Conservation (phyloP, 129 eudicot genomes). For the Chrysanthemum lavandulifolium region DNA sequence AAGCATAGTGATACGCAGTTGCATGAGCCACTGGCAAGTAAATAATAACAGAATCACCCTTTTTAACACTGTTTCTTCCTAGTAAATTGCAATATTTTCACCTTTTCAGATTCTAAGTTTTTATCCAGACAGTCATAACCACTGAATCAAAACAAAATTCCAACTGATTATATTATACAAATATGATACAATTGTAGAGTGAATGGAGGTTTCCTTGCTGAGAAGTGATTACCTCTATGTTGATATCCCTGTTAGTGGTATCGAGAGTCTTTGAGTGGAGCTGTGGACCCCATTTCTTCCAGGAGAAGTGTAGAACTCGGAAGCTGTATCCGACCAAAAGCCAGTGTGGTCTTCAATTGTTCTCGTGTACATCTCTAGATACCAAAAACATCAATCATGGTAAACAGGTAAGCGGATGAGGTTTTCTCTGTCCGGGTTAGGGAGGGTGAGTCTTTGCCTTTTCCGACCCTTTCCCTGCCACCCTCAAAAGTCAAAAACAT, state of each 20-base stretch:
- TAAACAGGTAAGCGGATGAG: not conserved
- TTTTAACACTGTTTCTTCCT: constrained; percentile 87
- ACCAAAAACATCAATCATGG: constrained; percentile 32
- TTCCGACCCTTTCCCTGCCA: no score
- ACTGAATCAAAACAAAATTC: no score
- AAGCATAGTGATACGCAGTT: constrained; percentile 89
- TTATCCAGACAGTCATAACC: constrained; percentile 81
- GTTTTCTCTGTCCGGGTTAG: no score
- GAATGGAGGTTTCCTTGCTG: not conserved
- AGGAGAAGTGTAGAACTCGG: constrained; percentile 48
- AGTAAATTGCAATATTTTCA: constrained; percentile 69
- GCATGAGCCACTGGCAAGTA: constrained; percentile 93
- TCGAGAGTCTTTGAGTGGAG: constrained; percentile 73
- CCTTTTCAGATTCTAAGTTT: constrained; percentile 69
- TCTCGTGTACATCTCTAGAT: constrained; percentile 77
- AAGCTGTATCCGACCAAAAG: constrained; percentile 90
- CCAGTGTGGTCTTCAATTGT: constrained; percentile 83
- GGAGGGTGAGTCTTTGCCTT: no score
- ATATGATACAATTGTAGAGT: not conserved
- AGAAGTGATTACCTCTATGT: constrained; percentile 48
- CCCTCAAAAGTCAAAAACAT: no score
- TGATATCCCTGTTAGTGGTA: constrained; percentile 61
- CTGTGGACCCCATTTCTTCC: constrained; percentile 73
- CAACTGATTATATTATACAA: no score
- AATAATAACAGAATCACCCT: constrained; percentile 90